Conservation (phyloP, 106 monocot species). For the Cymbidium sinense region DNA sequence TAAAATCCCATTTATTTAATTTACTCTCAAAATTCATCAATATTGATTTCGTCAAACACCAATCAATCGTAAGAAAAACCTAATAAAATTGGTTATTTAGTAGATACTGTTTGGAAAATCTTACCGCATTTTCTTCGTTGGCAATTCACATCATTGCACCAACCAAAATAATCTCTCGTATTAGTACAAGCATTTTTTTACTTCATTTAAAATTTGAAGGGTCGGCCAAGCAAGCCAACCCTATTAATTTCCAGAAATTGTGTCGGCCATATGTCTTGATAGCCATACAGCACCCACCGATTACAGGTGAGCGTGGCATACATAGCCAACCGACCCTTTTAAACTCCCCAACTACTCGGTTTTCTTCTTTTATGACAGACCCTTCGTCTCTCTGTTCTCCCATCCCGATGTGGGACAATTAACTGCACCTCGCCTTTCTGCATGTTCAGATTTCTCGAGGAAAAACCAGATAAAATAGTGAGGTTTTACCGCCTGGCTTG, state of each 20-base stretch:
- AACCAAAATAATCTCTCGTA: too few relatives aligned
- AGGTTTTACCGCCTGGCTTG: neutral
- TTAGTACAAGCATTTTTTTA: too few relatives aligned
- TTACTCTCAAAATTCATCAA: too few relatives aligned
- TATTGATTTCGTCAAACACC: too few relatives aligned
- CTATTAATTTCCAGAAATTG: conserved; percentile 71
- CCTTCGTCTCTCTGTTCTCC: neutral
- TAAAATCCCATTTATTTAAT: too few relatives aligned
- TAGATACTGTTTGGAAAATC: too few relatives aligned
- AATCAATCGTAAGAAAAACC: too few relatives aligned
- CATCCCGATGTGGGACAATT: neutral
- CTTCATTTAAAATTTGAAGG: too few relatives aligned
- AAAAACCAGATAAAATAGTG: neutral
- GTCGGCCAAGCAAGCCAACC: conserved; percentile 98
- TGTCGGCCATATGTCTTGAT: conserved; percentile 99
- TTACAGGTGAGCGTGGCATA: conserved; percentile 71
- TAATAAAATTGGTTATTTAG: too few relatives aligned
- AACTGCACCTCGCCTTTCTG: too few relatives aligned
- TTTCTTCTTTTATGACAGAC: neutral
- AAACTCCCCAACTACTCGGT: neutral
- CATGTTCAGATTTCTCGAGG: neutral
- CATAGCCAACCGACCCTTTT: conserved; percentile 99
- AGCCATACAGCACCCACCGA: conserved; percentile 90
- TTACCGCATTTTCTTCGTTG: too few relatives aligned
- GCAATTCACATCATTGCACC: too few relatives aligned